phyloP scores from a whole-genome alignment of 202 grass and related monocot species.

The Saccharum hybrid region DNA sequence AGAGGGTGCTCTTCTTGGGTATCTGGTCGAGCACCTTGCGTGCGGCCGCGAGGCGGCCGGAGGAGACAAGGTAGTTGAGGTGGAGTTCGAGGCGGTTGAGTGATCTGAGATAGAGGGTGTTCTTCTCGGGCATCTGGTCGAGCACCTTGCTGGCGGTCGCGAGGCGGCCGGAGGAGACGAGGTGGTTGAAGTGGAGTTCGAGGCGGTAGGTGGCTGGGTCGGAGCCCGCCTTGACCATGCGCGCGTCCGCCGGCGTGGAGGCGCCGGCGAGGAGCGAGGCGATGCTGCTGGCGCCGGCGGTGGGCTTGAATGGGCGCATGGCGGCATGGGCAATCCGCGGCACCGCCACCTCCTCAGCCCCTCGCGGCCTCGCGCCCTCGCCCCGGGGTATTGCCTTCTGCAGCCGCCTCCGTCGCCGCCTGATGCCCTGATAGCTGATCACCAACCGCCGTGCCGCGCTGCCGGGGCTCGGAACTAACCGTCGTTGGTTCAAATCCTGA shows the following conservation, averaged over 20 bases:
- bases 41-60: conserved; percentile 38
- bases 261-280: conserved; percentile 14
- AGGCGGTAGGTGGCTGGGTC: conserved; percentile 40
- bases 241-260: conserved; percentile 37
- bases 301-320: conserved; percentile 35
- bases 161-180: conserved; percentile 39
- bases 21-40: conserved; percentile 67
- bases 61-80: conserved; percentile 17
- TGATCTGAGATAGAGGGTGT: conserved; percentile 55
- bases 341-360: not conserved
- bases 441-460: not conserved
- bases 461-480: not conserved
- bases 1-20: conserved; percentile 46
- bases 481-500: conserved; percentile 7
- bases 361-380: too few species aligned
- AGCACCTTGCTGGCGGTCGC: conserved; percentile 49
- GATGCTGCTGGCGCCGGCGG: not conserved
- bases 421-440: not conserved
- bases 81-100: conserved; percentile 53
- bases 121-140: conserved; percentile 61
- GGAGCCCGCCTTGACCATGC: conserved; percentile 57
- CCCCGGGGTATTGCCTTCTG: not conserved
- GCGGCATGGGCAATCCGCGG: not conserved
- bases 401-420: not conserved
- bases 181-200: conserved; percentile 25